Percentiles rank a stretch among this genome's conserved stretches.
Evolutionary conservation across 805 yeast species (phyloP).

Genomic region (Hyphopichia homilentoma): DNA sequence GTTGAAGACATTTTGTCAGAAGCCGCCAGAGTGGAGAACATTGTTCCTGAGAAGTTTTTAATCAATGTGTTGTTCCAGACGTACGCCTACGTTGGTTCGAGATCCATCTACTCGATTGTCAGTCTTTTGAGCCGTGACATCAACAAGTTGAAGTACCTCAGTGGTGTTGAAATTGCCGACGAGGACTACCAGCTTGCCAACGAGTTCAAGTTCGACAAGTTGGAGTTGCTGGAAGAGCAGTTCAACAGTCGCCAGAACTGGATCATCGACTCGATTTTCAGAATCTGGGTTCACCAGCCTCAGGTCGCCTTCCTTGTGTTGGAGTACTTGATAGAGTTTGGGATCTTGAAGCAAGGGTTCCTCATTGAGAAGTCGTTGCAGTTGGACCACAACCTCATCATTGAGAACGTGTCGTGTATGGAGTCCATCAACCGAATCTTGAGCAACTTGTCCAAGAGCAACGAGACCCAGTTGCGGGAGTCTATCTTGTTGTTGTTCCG

Average conservation of each 20-base stretch:
- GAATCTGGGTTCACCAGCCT: constrained; percentile 44
- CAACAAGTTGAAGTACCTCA: constrained; percentile 33
- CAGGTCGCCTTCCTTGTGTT: constrained; percentile 41
- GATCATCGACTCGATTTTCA: constrained; percentile 36
- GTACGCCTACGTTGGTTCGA: constrained; percentile 77
- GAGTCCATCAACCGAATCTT: constrained; percentile 38
- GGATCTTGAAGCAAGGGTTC: constrained; percentile 25
- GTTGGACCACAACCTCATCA: constrained; percentile 27
- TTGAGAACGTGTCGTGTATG: constrained; percentile 41
- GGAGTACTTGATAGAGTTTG: constrained; percentile 39
- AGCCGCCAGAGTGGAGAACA: constrained; percentile 11
- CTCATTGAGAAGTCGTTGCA: constrained; percentile 26
- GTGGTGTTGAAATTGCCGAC: constrained; percentile 28
- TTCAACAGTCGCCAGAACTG: constrained; percentile 27
- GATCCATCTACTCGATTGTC: constrained; percentile 64
- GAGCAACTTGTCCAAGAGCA: constrained; percentile 14
- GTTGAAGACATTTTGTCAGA: constrained; percentile 24
- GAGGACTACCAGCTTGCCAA: constrained; percentile 24
- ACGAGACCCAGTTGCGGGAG: constrained; percentile 3
- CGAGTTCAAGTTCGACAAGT: constrained; percentile 29
- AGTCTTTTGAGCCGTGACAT: constrained; percentile 38
- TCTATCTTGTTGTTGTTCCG: constrained; percentile 14
- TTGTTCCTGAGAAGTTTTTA: constrained; percentile 32
- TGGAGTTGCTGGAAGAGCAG: constrained; percentile 20
- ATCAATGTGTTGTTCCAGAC: constrained; percentile 65